These are phyloP conservation scores for Fusarium pseudonygamai DNA, from an alignment of 2,329 filamentous ascomycete genomes.

Conservation along the genomic window DNA sequence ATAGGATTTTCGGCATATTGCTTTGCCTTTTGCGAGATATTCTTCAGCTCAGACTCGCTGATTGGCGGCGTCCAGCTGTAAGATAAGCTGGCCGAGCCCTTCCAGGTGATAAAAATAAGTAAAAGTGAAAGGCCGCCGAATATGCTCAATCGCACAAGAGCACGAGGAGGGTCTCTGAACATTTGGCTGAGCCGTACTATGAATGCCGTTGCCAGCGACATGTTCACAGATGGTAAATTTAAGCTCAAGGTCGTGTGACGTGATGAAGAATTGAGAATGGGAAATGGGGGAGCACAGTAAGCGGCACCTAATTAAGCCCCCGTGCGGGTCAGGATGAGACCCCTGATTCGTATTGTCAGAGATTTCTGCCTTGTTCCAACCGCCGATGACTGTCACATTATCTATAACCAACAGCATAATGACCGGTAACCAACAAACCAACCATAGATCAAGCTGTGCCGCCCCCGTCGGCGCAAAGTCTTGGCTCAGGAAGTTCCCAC, in stretches of 20 bases:
- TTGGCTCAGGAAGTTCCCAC: background rate
- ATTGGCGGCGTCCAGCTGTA: background rate
- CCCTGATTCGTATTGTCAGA: background rate
- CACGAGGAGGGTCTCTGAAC: background rate
- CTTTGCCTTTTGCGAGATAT: background rate
- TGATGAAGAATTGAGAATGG: background rate
- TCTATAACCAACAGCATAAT: background rate
- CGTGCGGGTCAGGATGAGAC: background rate
- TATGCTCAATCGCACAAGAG: background rate
- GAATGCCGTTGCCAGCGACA: background rate
- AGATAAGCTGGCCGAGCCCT: background rate
- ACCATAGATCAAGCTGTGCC: background rate
- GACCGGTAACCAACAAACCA: background rate
- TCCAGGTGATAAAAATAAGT: background rate
- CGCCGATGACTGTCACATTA: background rate
- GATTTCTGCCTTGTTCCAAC: background rate
- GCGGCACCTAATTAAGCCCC: background rate
- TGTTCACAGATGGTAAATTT: background rate
- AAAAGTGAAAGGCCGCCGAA: background rate
- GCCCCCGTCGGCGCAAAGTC: background rate
- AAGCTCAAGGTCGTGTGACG: background rate
- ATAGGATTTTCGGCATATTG: constrained; percentile 39
- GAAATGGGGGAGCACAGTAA: background rate
- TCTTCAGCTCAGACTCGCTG: background rate
- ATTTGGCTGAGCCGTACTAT: background rate